Evolutionary conservation across 2,329 filamentous ascomycete species (phyloP), one percentile per base, ranked within the genome.

Genomic region (Aspergillus tubingensis): DNA sequence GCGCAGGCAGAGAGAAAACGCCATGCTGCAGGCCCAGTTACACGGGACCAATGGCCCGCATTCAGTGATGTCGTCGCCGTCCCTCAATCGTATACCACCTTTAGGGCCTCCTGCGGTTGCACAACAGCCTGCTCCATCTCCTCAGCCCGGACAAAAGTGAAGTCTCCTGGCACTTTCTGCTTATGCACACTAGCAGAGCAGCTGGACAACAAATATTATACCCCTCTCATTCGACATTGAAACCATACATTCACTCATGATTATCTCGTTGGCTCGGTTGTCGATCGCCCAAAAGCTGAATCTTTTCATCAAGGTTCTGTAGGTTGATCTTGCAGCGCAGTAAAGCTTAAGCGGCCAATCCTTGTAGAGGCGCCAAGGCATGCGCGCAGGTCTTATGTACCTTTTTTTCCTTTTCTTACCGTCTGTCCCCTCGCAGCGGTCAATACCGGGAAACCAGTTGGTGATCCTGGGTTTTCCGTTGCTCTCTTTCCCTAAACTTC

Each of bases 1-100:
- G 59, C 74, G 76, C 21, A 70, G 76, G 10, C 74, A 75, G 54
- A 65, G 72, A 52, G 76, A 78, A 64, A 73, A 76, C 60, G 74
- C 74, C 5, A 61, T 72, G 47, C 65, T 68, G 15, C 65, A 71
- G 44, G 52, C 55, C 13, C 63, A 66, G 44, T 60, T 64, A 4
- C 63, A 66, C 13, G 39, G 47, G 10, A n/a, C 60, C 36, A 73
- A 71, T 56, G 65, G 69, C 10, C 71, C 72, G 17, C 57, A 62
- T 7, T 52, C 65, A 23, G 43, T 61, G n/a, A 70, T 74, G 71
- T 72, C 71, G 3, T 75, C 72, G 6, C 72, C 73, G 7, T 73
- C 72, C 0, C 62, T 75, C 50, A 71, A 71, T 56, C 72, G 70
- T 17, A 67, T 75, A 25, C 72, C 72, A 21, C 67, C 71, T n/a